Conservation (phyloP, 305 asterid genomes). For the Fraxinus sp. region DNA sequence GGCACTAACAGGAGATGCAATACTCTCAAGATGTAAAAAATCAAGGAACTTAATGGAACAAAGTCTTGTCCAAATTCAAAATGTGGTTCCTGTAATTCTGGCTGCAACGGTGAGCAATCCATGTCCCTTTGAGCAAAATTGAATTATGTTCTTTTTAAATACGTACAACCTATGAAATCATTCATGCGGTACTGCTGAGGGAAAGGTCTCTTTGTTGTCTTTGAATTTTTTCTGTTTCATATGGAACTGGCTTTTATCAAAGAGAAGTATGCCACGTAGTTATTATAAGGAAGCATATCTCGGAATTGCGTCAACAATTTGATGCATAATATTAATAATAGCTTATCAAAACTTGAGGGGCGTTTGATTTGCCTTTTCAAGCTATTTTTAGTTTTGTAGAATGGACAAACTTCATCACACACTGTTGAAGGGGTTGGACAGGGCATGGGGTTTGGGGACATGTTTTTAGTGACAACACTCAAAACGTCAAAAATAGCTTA, state of each 20-base stretch:
- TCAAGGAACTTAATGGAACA: conserved; percentile 40
- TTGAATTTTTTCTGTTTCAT: background rate
- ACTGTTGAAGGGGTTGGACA: background rate
- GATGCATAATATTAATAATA: background rate
- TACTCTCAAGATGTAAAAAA: conserved; percentile 41
- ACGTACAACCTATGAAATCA: background rate
- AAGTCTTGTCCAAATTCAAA: conserved; percentile 38
- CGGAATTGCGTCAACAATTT: background rate
- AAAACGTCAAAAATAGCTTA: background rate
- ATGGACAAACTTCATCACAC: background rate
- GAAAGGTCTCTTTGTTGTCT: background rate
- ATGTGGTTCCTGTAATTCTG: conserved; percentile 47
- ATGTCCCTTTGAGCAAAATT: background rate
- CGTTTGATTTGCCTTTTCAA: background rate
- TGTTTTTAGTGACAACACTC: background rate
- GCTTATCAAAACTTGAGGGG: background rate
- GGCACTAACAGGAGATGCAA: conserved; percentile 50
- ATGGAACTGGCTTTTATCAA: background rate
- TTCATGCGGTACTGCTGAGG: background rate
- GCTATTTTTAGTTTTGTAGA: background rate
- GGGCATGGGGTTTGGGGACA: background rate
- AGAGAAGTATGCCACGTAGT: background rate
- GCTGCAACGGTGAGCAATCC: conserved; percentile 43
- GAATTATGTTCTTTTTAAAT: background rate
- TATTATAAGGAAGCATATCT: background rate